Conservation (phyloP, 768 basidiomycete species). For the Termitomyces sp. region DNA sequence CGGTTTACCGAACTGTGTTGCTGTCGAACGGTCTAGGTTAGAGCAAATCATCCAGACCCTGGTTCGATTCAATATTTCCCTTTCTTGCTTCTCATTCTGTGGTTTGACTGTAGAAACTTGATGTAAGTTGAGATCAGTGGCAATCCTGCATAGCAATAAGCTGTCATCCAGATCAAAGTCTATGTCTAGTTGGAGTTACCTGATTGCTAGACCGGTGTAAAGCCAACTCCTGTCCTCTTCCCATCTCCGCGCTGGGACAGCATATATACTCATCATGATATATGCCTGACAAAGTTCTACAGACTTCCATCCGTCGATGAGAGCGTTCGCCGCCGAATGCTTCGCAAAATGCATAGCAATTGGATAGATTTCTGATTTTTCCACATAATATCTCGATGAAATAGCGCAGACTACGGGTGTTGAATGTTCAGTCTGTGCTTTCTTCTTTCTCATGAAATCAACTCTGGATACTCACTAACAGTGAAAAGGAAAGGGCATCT, state of each 20-base stretch:
- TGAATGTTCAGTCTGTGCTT: not conserved
- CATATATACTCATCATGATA: constrained; percentile 79
- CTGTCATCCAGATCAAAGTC: not conserved
- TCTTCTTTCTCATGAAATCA: not conserved
- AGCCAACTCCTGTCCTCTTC: constrained; percentile 91
- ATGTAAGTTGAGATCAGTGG: constrained; percentile 86
- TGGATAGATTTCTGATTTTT: constrained; percentile 80
- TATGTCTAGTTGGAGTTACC: constrained; percentile 29
- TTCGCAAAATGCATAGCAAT: constrained; percentile 89
- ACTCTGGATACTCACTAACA: constrained; percentile 48
- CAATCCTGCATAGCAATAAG: constrained; percentile 47
- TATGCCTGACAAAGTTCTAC: constrained; percentile 92
- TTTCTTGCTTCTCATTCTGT: constrained; percentile 68
- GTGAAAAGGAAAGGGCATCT: constrained; percentile 90
- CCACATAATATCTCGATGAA: constrained; percentile 72
- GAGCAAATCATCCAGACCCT: constrained; percentile 92
- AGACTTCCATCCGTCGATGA: constrained; percentile 79
- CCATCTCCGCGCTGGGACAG: constrained; percentile 77
- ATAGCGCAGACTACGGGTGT: constrained; percentile 68
- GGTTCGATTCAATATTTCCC: constrained; percentile 80
- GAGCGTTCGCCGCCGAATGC: constrained; percentile 72
- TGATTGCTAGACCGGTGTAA: constrained; percentile 82
- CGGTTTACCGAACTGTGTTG: constrained; percentile 87
- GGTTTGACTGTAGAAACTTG: constrained; percentile 55
- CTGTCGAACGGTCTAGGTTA: constrained; percentile 82